A percentile compares a stretch with the other conserved stretches of the same genome.
Conservation (phyloP, 129 eudicot genomes). For the Escallonia rubra region DNA sequence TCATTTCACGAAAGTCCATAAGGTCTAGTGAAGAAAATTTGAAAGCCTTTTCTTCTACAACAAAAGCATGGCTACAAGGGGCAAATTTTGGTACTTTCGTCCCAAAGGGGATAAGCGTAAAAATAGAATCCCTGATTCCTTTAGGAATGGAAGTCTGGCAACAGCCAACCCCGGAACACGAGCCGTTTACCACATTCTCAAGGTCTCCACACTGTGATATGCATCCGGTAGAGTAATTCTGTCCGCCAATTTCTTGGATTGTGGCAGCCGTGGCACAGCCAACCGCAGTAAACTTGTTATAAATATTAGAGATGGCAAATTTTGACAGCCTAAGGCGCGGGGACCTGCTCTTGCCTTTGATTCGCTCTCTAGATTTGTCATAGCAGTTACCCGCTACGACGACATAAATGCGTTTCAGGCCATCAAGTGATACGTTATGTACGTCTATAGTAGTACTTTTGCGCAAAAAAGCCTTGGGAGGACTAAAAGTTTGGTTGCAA, state of each 20-base stretch:
- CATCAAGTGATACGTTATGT: conserved; percentile 5
- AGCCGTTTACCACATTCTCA: conserved; percentile 21
- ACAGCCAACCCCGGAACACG: conserved; percentile 52
- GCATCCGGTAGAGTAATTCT: conserved; percentile 37
- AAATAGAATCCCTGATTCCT: not conserved
- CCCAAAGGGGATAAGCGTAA: not conserved
- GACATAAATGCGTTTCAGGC: conserved; percentile 3
- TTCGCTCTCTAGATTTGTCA: not conserved
- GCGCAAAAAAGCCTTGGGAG: not conserved
- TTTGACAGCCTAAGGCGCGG: not conserved
- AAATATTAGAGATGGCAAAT: conserved; percentile 16
- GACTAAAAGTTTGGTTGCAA: not conserved
- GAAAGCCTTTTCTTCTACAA: conserved; percentile 21
- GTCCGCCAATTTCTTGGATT: not conserved
- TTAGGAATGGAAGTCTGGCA: conserved; percentile 38
- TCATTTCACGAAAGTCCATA: not conserved
- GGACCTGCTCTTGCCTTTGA: too few species aligned
- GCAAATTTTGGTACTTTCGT: conserved; percentile 9
- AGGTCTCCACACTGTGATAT: conserved; percentile 16
- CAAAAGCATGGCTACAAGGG: conserved; percentile 35
- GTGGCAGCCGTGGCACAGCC: conserved; percentile 32
- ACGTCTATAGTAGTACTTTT: not conserved
- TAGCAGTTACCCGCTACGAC: conserved; percentile 14
- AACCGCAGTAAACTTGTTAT: conserved; percentile 25
- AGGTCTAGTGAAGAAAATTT: not conserved